Evolutionary conservation across 2,329 filamentous ascomycete genomes (phyloP), one percentile per base, ranked within the genome.

Genomic region (Penicillium griseofulvum): DNA sequence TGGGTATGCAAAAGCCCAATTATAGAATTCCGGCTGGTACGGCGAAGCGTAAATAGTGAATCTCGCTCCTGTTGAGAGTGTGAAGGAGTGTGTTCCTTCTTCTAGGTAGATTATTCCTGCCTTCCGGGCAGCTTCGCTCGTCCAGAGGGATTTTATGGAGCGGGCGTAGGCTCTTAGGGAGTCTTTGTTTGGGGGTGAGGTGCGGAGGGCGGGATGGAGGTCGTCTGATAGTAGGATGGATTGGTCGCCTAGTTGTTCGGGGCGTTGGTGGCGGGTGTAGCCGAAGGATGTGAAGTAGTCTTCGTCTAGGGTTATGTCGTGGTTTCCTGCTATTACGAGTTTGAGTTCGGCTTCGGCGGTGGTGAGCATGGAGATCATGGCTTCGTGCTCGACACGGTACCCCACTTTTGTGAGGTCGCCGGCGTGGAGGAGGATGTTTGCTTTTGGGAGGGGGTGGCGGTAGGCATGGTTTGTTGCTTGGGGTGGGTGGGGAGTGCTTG

Each of bases 251-350:
- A 65, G 58, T n/a, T 54, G 41, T 26, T 60, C 56, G 19, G 50
- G 49, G 24, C 55, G 65, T 5, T 62, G 61, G 51, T 75, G 72
- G 17, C 69, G 60, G 26, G 28, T 57, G 42, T 65, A 62, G 1
- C 69, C 69, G n/a, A 63, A 56, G 5, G 48, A 43, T 4, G 62
- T 61, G 61, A 80, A 83, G 65, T 79, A 82, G 0, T 69, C 67
- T 37, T 75, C 71, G 58, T 87, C 83, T 1, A 87, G 74, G 4
- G 78, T 80, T 41, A 84, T 73, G 63, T 86, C 84, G 68, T 87
- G 84, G 63, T 87, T 87, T 0, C 84, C 84, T 0, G 84, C 80
- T 56, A 87, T 86, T 19, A 87, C 79, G 24, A 87, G 73, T 63
- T 86, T 87, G 5, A 87, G 67, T 9, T 79, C 76, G 2, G 83